A percentile compares a stretch with the other conserved stretches of the same genome.
phyloP scores from a whole-genome alignment of 179 eudicot species.

The Nepenthes alata region DNA sequence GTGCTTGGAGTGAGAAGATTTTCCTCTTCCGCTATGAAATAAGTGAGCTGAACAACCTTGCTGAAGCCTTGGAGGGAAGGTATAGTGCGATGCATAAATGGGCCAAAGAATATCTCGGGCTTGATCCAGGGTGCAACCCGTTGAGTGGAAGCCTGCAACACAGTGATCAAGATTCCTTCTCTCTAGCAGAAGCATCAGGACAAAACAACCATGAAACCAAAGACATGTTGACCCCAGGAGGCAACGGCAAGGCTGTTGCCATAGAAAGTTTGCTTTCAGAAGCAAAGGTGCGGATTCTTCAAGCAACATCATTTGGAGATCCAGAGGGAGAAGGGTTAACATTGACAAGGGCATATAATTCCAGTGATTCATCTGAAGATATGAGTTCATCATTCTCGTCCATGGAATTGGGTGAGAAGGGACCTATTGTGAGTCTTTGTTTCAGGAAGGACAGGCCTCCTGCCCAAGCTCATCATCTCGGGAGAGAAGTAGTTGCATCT shows the following conservation, averaged over 20 bases:
- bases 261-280: background rate
- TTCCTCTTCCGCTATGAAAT: slow-evolving; percentile 28
- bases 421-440: background rate
- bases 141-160: no score
- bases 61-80: slow-evolving; percentile 38
- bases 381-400: slow-evolving; percentile 1
- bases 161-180: background rate
- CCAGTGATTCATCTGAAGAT: background rate
- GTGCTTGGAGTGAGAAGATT: slow-evolving; percentile 35
- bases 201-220: background rate
- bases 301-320: background rate
- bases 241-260: background rate
- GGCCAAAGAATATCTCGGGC: slow-evolving; percentile 22
- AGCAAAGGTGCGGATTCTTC: background rate
- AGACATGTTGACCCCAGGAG: background rate
- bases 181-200: background rate
- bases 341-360: no score
- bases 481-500: background rate
- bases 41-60: slow-evolving; percentile 25
- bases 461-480: background rate
- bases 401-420: background rate
- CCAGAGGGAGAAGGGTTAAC: background rate
- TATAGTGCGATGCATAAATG: slow-evolving; percentile 23
- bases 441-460: background rate
- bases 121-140: background rate